Evolutionary conservation across 176 grass and related monocot genomes (phyloP).

Genomic region (Raddia guianensis): DNA sequence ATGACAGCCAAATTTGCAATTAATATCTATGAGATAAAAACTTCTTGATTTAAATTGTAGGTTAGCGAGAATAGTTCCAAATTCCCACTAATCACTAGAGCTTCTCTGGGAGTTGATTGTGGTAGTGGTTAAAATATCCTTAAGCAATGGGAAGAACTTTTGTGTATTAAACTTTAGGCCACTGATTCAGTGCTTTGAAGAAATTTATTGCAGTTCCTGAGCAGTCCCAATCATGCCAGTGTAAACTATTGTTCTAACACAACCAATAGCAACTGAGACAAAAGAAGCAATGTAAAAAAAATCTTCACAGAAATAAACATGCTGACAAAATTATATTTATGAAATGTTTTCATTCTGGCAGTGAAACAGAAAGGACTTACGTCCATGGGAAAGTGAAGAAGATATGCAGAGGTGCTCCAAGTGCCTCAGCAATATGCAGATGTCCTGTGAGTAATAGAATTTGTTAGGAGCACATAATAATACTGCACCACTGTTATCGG

Average conservation of each 20-base stretch:
- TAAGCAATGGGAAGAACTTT: background rate
- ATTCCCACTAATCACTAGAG: background rate
- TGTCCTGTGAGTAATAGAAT: conserved; percentile 62
- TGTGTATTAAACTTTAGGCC: background rate
- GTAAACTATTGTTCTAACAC: conserved; percentile 14
- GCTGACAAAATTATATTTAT: background rate
- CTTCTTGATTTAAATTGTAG: background rate
- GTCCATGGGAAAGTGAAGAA: conserved; percentile 99
- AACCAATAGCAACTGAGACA: background rate
- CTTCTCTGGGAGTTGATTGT: background rate
- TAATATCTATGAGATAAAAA: background rate
- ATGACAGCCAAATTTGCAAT: conserved; percentile 9
- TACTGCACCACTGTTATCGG: background rate
- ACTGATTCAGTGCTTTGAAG: background rate
- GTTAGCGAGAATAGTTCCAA: background rate
- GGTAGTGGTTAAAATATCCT: conserved; percentile 11
- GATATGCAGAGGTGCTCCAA: conserved; percentile 88
- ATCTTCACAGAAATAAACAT: conserved; percentile 12
- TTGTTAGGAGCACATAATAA: conserved; percentile 31
- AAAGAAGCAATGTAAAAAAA: background rate
- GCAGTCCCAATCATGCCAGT: background rate
- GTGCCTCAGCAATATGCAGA: conserved; percentile 95
- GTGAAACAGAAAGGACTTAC: conserved; percentile 65
- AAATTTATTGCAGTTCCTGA: conserved; percentile 25
- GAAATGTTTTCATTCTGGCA: conserved; percentile 6